Evolutionary conservation across 495 filamentous ascomycete species (phyloP), one percentile per base, ranked within the genome.

Genomic region (Penicillium cataractarum): DNA sequence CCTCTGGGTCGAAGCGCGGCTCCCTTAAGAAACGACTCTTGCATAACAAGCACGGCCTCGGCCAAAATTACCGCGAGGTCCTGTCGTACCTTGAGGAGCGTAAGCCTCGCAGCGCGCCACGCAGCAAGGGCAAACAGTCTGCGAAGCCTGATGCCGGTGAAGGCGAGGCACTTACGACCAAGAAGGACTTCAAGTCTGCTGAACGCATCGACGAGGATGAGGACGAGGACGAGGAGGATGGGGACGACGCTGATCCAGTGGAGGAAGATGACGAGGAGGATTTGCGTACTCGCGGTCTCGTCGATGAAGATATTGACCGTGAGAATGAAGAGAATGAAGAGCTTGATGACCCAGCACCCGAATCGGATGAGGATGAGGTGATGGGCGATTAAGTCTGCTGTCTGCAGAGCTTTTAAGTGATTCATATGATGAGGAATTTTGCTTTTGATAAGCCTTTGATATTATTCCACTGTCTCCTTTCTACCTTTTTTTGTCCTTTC

Each of bases 1-100:
- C 81, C 17, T 82, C 74, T 2, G 85, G 83, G 1, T 74, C 80
- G 24, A 72, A 83, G 32, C 83, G 82, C 17, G 89, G 88, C 1
- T 82, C 84, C 60, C 79, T 93, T 24, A 80, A 83, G 54, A 82
- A 84, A 64, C 77, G 89, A 27, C 78, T 97, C 15, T 75, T 83
- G 35, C 80, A 86, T 61, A 93, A 97, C 71, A 86, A 85, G 66
- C 73, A 72, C 21, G 80, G 78, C 62, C 77, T 97, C 8, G 92
- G 93, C 0, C 74, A 78, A 5, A 94, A 93, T 67, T 90, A 91
- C 74, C 86, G 84, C 65, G 91, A 92, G 64, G 86, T 96, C 7
- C 75, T 97, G 15, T 85, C 82, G 17, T 90, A 87, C 67, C 71
- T 98, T 2, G 91, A 92, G 63, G 85, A 88, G 63, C 77, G 75